Percentiles rank a stretch among this genome's conserved stretches.
Conservation (phyloP, 2,329 filamentous ascomycete species). For the Xylariaceae sp. region DNA sequence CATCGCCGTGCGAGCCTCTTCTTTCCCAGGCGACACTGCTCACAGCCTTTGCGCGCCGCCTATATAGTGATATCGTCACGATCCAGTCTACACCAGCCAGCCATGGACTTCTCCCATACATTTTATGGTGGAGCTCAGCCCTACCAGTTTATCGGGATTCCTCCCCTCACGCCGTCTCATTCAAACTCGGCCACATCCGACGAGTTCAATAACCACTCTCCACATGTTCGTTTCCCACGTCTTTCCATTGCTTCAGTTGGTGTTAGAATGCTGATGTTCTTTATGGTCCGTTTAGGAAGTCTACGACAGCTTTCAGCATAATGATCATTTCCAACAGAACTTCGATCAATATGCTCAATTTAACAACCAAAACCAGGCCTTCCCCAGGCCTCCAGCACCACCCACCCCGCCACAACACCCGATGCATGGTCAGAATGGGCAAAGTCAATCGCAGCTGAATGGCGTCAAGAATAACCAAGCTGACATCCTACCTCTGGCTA, state of each 20-base stretch:
- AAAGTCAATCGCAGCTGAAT: constrained; percentile 32
- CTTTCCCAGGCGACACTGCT: constrained; percentile 13
- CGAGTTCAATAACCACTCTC: constrained; percentile 57
- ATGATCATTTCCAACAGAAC: constrained; percentile 49
- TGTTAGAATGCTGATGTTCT: constrained; percentile 32
- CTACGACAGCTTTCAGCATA: constrained; percentile 50
- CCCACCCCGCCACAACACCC: constrained; percentile 55
- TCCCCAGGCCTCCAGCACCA: constrained; percentile 54
- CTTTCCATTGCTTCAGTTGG: constrained; percentile 20
- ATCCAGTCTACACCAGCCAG: constrained; percentile 9
- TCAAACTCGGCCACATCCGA: constrained; percentile 58
- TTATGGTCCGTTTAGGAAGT: constrained; percentile 45
- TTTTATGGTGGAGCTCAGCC: constrained; percentile 53
- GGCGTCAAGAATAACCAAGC: constrained; percentile 28
- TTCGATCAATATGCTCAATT: constrained; percentile 52
- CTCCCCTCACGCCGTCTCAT: constrained; percentile 58
- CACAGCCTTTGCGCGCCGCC: constrained; percentile 3
- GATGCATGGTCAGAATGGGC: constrained; percentile 33
- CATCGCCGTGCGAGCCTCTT: constrained; percentile 21
- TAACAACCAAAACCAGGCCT: constrained; percentile 40
- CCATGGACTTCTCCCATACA: constrained; percentile 58
- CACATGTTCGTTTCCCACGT: constrained; percentile 50
- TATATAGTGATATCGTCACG: constrained; percentile 7
- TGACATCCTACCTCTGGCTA: constrained; percentile 41
- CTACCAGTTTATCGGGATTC: constrained; percentile 58